Evolutionary conservation across 352 stramenopile genomes (phyloP).

Genomic region (Globisporangium paddicum): DNA sequence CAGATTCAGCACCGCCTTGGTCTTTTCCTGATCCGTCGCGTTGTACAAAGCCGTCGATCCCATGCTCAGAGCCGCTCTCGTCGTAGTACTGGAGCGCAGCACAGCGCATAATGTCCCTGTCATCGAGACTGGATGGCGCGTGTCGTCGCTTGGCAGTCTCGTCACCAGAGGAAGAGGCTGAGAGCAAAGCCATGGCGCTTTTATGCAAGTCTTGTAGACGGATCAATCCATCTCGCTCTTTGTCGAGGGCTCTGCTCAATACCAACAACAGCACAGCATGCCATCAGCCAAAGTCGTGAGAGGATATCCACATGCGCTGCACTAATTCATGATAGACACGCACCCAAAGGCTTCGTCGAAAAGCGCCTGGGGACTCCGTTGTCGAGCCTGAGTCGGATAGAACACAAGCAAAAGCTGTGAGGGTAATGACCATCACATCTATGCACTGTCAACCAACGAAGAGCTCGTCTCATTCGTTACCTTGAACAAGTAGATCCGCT

Average conservation of each 20-base stretch:
- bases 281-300: not conserved
- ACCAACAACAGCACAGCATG: not conserved
- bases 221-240: slow-evolving; percentile 9
- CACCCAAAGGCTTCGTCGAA: slow-evolving; percentile 35
- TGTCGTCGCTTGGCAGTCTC: not conserved
- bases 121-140: slow-evolving; percentile 10
- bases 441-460: too few relatives aligned
- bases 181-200: not conserved
- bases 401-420: too few relatives aligned
- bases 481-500: slow-evolving; percentile 40
- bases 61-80: slow-evolving; percentile 1
- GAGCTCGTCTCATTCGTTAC: too few relatives aligned
- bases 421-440: too few relatives aligned
- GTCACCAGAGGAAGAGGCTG: not conserved
- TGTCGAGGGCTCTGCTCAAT: slow-evolving; percentile 12
- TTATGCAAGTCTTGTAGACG: slow-evolving; percentile 14
- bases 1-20: not conserved
- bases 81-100: slow-evolving; percentile 25
- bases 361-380: slow-evolving; percentile 14
- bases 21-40: not conserved
- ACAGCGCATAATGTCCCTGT: slow-evolving; percentile 13
- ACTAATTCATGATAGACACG: not conserved
- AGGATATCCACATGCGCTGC: too few relatives aligned
- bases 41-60: not conserved
- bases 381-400: slow-evolving; percentile 14